Conservation (phyloP, 306 rosid species). For the Begonia masoniana region DNA sequence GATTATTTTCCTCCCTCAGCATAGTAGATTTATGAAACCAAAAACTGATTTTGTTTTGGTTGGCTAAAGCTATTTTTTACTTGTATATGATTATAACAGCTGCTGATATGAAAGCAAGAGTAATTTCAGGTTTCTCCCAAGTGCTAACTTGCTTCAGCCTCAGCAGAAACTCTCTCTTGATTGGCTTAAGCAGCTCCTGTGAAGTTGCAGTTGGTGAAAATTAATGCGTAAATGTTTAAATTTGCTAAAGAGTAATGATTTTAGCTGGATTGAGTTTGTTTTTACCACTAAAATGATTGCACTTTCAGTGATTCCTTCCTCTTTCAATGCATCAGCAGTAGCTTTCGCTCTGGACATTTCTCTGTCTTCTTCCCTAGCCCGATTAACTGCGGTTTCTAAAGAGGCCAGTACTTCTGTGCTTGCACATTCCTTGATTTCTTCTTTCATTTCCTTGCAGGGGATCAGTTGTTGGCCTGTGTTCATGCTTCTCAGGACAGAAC, state of each 20-base stretch:
- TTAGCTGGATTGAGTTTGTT: slow-evolving; percentile 15
- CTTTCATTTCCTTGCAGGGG: slow-evolving; percentile 8
- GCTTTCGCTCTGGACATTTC: slow-evolving; percentile 60
- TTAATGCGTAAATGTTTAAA: background rate
- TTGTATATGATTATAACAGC: slow-evolving; percentile 40
- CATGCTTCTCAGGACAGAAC: slow-evolving; percentile 43
- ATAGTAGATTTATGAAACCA: no score
- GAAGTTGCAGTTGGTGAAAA: background rate
- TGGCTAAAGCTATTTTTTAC: slow-evolving; percentile 23
- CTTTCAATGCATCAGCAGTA: slow-evolving; percentile 61
- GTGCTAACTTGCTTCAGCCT: slow-evolving; percentile 41
- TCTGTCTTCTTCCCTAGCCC: slow-evolving; percentile 78
- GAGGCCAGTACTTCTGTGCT: slow-evolving; percentile 17
- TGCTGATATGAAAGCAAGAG: slow-evolving; percentile 30
- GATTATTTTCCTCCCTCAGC: no score
- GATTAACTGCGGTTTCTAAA: slow-evolving; percentile 47
- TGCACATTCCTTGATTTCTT: background rate
- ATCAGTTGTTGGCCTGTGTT: slow-evolving; percentile 24
- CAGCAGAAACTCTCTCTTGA: slow-evolving; percentile 23
- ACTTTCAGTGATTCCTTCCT: slow-evolving; percentile 68
- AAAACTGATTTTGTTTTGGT: background rate
- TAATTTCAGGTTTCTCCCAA: slow-evolving; percentile 63
- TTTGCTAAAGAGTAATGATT: background rate
- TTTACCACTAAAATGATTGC: slow-evolving; percentile 43
- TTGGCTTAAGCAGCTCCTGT: slow-evolving; percentile 71